A percentile compares a stretch with the other conserved stretches of the same genome.
phyloP scores from a whole-genome alignment of 371 early-diverging fungal species.

The Mortierella polycephala region DNA sequence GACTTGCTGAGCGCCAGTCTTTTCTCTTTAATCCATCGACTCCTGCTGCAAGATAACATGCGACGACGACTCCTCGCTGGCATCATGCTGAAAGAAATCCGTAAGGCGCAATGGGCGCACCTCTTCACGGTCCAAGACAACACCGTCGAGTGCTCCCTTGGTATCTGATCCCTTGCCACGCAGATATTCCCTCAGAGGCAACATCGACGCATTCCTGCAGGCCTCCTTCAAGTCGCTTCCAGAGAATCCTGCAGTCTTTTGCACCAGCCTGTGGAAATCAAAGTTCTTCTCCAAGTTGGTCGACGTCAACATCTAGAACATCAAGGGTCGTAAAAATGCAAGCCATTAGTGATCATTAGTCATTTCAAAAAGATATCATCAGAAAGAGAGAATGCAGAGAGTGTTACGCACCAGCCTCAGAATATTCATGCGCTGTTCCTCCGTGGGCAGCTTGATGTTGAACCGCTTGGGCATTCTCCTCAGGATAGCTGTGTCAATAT shows the following conservation, averaged over 20 bases:
- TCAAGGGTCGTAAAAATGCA: neutral
- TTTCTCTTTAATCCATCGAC: conserved; percentile 26
- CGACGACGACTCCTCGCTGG: conserved; percentile 51
- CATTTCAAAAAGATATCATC: neutral
- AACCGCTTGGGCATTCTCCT: conserved; percentile 97
- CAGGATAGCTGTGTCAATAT: conserved; percentile 94
- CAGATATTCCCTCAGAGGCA: conserved; percentile 92
- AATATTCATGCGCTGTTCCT: conserved; percentile 90
- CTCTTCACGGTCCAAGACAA: conserved; percentile 54
- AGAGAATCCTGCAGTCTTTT: conserved; percentile 86
- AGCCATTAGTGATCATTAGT: neutral
- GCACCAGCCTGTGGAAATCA: conserved; percentile 79
- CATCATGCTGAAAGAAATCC: conserved; percentile 70
- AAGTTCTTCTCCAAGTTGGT: conserved; percentile 77
- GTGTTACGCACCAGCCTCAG: conserved; percentile 73
- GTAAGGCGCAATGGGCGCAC: conserved; percentile 67
- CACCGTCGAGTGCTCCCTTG: conserved; percentile 39
- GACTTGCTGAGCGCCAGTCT: neutral
- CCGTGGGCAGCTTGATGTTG: conserved; percentile 89
- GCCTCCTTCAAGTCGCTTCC: conserved; percentile 96
- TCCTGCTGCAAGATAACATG: conserved; percentile 54
- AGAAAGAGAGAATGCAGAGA: neutral
- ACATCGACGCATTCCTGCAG: conserved; percentile 95
- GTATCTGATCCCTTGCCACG: conserved; percentile 58
- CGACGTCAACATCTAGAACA: conserved; percentile 74